Evolutionary conservation across 2,329 filamentous ascomycete species (phyloP).

Genomic region (Aspergillus intermedius): DNA sequence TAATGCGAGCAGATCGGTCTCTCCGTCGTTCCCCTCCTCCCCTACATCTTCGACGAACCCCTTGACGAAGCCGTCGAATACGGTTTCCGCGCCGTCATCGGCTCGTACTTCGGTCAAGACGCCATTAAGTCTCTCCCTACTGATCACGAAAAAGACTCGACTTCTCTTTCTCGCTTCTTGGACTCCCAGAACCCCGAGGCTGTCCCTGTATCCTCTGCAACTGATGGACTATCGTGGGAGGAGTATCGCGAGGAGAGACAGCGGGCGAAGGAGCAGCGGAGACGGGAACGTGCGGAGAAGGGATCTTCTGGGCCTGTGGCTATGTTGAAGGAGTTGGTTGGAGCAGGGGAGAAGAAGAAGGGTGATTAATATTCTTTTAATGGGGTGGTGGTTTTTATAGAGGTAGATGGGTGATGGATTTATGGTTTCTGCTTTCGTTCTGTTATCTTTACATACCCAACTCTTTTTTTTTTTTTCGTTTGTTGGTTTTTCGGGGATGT

Average conservation of each 20-base stretch:
- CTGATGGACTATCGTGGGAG: slow-evolving; percentile 25
- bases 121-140: slow-evolving; percentile 40
- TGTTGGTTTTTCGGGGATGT: background rate
- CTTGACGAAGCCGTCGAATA: slow-evolving; percentile 90
- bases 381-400: too few species aligned
- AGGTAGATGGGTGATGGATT: too few species aligned
- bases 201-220: slow-evolving; percentile 9
- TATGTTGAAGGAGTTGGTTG: slow-evolving; percentile 7
- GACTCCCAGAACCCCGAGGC: slow-evolving; percentile 9
- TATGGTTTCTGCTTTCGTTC: too few species aligned
- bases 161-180: slow-evolving; percentile 17
- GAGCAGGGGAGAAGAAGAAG: slow-evolving; percentile 11
- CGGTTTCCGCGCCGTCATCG: slow-evolving; percentile 77
- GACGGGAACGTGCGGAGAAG: slow-evolving; percentile 13
- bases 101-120: slow-evolving; percentile 59
- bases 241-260: slow-evolving; percentile 26
- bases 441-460: background rate
- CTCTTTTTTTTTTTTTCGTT: background rate
- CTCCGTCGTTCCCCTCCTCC: slow-evolving; percentile 72
- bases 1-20: slow-evolving; percentile 51
- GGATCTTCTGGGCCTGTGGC: slow-evolving; percentile 11
- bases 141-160: slow-evolving; percentile 9
- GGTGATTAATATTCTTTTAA: slow-evolving; percentile 6
- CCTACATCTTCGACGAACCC: slow-evolving; percentile 80
- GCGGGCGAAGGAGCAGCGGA: slow-evolving; percentile 23